Evolutionary conservation across 495 filamentous ascomycete genomes (phyloP), one percentile per base, ranked within the genome.

Genomic region (Lichenothelia convexa): DNA sequence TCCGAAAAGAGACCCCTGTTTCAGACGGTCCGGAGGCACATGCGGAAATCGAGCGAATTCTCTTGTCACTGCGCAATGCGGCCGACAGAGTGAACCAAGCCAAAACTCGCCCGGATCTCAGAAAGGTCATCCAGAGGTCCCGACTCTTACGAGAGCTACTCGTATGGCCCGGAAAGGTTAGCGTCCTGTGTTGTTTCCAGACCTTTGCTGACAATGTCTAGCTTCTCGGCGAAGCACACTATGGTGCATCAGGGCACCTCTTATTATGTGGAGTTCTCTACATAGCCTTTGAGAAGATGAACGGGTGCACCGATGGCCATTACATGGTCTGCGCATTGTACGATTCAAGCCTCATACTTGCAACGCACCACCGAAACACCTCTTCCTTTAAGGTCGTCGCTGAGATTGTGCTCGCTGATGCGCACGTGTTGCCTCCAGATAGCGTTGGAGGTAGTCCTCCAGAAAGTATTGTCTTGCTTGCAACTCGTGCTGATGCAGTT

Each of bases 291-390:
- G 76, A 83, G 46, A 71, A 68, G 1, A 67, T 64, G 38, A 67
- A 69, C 15, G 60, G 68, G 19, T n/a, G n/a, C n/a, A 64, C 78
- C 17, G 62, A 62, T 22, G 89, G 86, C 2, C 67, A 78, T 35
- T 95, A 93, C 54, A 74, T 93, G 71, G 72, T 80, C 17, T 86
- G 79, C 45, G 65, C 83, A n/a, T 65, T 97, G 1, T 94, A 92
- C 52, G 71, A 71, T 21, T 71, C 78, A 18, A 80, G 84, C 48
- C 55, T 97, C 18, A 62, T 93, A 27, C 63, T 97, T 19, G 85
- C 84, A 2, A 73, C 68, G 29, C 64, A n/a, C n/a, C n/a, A n/a
- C 69, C 15, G 57, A 65, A 20, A 70, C 74, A 13, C 9, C 24
- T 29, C 2, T 13, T 29, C 24, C 2, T 29, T 29, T 67, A 19